Percentiles rank a stretch among this genome's conserved stretches.
Conservation (phyloP, 75 land plant species). For the Pseudotsuga menziesii region DNA sequence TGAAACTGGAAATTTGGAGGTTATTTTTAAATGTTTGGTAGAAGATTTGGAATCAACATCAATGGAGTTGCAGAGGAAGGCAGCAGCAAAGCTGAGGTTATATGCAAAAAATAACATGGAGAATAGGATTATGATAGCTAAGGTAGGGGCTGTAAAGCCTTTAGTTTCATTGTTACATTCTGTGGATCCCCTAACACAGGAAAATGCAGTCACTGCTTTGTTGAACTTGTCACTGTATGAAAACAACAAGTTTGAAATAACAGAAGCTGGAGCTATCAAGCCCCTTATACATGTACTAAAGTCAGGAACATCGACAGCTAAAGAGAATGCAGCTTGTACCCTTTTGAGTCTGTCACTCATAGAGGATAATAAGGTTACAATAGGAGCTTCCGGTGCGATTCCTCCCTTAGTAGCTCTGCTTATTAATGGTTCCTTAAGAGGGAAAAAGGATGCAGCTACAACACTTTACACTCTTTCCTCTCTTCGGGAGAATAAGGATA, state of each 20-base stretch:
- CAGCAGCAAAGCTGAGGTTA: conserved; percentile 55
- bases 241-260: conserved; percentile 44
- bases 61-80: conserved; percentile 34
- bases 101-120: conserved; percentile 57
- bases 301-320: conserved; percentile 54
- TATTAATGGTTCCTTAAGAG: conserved; percentile 35
- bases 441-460: conserved; percentile 70
- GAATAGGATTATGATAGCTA: conserved; percentile 58
- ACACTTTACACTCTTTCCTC: conserved; percentile 66
- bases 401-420: conserved; percentile 62
- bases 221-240: conserved; percentile 73
- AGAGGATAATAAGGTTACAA: conserved; percentile 39
- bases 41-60: conserved; percentile 31
- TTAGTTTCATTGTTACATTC: conserved; percentile 51
- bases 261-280: conserved; percentile 61
- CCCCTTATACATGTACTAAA: conserved; percentile 58
- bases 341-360: conserved; percentile 50
- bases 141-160: conserved; percentile 54
- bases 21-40: not conserved
- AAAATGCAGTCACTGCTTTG: conserved; percentile 72
- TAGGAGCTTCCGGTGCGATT: conserved; percentile 69
- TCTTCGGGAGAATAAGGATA: conserved; percentile 57
- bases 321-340: conserved; percentile 84
- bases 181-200: conserved; percentile 53
- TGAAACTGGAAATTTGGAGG: conserved; percentile 5